phyloP scores from a whole-genome alignment of 2,329 filamentous ascomycete species.

The Raffaelea deltoideospora region DNA sequence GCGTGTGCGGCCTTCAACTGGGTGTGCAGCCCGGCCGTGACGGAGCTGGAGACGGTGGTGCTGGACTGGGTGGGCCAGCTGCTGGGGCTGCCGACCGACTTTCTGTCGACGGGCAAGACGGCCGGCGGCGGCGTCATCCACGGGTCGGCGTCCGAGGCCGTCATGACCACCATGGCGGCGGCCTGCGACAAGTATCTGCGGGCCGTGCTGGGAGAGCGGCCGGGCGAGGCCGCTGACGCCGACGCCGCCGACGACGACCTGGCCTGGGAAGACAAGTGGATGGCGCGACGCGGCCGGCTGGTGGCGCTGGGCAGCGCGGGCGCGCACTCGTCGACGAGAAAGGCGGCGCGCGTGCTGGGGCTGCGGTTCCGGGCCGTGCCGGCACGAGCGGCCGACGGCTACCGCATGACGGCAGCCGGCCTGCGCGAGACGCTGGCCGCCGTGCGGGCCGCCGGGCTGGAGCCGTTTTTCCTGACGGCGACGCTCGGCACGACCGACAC shows the following conservation, averaged over 20 bases:
- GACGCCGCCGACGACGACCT: conserved; percentile 31
- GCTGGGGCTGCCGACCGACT: conserved; percentile 57
- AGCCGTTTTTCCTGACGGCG: conserved; percentile 75
- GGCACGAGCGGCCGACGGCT: conserved; percentile 45
- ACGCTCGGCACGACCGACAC: conserved; percentile 79
- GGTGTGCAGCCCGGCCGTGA: conserved; percentile 85
- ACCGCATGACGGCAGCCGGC: conserved; percentile 51
- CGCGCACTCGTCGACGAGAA: conserved; percentile 72
- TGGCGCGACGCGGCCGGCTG: conserved; percentile 50
- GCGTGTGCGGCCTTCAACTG: conserved; percentile 92
- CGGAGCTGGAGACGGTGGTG: conserved; percentile 84
- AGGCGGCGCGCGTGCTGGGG: conserved; percentile 74
- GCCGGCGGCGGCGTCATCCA: conserved; percentile 85
- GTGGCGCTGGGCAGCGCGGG: conserved; percentile 71
- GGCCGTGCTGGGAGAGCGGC: conserved; percentile 15
- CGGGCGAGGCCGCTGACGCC: conserved; percentile 20
- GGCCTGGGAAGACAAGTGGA: conserved; percentile 57
- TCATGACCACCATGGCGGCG: conserved; percentile 75
- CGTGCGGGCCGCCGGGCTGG: conserved; percentile 52
- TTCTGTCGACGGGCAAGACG: conserved; percentile 54
- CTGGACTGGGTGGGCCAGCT: conserved; percentile 81
- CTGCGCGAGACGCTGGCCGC: conserved; percentile 48
- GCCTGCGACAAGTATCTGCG: conserved; percentile 67
- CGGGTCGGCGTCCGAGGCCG: conserved; percentile 74
- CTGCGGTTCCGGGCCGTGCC: conserved; percentile 63